Conservation (phyloP, 164 flowering plant species). For the Berberis thunbergii region DNA sequence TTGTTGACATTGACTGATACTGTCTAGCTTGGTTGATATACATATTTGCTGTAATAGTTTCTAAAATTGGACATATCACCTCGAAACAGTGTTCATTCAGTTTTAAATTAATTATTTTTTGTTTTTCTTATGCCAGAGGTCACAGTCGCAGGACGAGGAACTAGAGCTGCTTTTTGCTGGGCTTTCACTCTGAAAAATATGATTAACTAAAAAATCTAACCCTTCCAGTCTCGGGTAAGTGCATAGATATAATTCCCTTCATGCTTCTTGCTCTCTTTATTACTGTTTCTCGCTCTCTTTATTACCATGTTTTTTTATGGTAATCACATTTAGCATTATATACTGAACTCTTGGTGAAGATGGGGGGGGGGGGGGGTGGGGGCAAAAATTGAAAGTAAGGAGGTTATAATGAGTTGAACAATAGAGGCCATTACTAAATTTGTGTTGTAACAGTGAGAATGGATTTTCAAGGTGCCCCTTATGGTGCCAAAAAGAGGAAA, state of each 20-base stretch:
- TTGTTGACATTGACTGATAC: too few relatives aligned
- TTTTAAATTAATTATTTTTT: neutral
- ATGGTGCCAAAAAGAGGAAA: too few relatives aligned
- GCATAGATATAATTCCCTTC: too few relatives aligned
- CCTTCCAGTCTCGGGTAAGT: too few relatives aligned
- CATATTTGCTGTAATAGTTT: too few relatives aligned
- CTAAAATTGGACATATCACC: too few relatives aligned
- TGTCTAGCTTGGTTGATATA: too few relatives aligned
- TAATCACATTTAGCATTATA: neutral
- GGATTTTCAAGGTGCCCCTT: too few relatives aligned
- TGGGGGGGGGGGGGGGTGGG: neutral
- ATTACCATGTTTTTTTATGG: neutral
- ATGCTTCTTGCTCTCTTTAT: too few relatives aligned
- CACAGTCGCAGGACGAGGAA: slow-evolving; percentile 53
- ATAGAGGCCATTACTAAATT: too few relatives aligned
- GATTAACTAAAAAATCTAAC: neutral
- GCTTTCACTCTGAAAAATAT: slow-evolving; percentile 39
- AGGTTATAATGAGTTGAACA: too few relatives aligned
- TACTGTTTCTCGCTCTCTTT: neutral
- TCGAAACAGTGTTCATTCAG: neutral
- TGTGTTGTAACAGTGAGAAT: too few relatives aligned
- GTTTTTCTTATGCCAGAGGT: slow-evolving; percentile 32
- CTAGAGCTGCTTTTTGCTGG: slow-evolving; percentile 68
- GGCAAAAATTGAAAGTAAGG: neutral
- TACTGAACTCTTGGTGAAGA: neutral